Evolutionary conservation across 2,329 filamentous ascomycete species (phyloP), one percentile per base, ranked within the genome.

Genomic region (Didymella glomerata): DNA sequence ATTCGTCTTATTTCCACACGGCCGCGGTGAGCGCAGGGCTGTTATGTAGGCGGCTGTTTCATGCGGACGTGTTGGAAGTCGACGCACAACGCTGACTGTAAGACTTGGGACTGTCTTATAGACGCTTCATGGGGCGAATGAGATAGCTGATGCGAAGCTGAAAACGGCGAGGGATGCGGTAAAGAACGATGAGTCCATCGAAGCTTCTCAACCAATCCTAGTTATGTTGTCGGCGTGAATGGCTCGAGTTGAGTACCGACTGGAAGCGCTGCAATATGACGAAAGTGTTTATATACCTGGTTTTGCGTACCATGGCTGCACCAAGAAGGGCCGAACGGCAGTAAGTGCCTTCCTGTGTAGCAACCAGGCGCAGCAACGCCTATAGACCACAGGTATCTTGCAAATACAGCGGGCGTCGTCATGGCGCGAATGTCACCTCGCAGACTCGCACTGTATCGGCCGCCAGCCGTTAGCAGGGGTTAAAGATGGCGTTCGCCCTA

Each of bases 401-500:
- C 30, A 14, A 49, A 44, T 25, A 40, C 3, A 47, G 30, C 25
- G 6, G 20, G 6, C 44, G 28, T 41, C 18, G 14, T 30, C 22
- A 22, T 56, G 42, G 36, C 48, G 36, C 27, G 11, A 24, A 22
- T 52, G 32, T n/a, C 20, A 46, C 36, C 38, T 41, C 20, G 20
- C 20, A 40, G 18, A n/a, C 44, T 48, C 10, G 28, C 32, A 41
- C 24, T 25, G 25, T 44, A 36, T 49, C 46, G 47, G 42, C 48
- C 45, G 25, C 40, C 46, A 50, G 51, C 56, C 49, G 53, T 64
- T 63, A 46, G 48, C 56, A 55, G 34, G 61, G 60, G 45, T 54
- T 27, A 41, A 48, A 42, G 61, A 59, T 66, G 54, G 55, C 41
- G 52, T 52, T 52, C 34, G 65, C 61, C 55, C 52, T 57, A 54